Conservation (phyloP, 352 stramenopile species). For the Pythium catenulatum region DNA sequence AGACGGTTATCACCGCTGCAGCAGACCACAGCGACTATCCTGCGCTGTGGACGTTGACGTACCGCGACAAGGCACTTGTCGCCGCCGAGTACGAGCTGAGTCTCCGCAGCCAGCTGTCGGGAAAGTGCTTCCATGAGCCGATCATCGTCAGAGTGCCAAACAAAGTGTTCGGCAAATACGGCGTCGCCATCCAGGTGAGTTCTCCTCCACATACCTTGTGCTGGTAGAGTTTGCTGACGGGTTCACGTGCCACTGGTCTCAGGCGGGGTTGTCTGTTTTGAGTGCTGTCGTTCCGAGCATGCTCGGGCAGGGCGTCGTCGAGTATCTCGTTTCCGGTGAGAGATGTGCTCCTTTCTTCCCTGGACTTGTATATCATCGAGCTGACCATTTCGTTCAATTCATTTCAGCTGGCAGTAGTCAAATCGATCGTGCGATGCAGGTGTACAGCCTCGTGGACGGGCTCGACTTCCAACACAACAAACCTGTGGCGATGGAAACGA, state of each 20-base stretch:
- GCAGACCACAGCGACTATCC: conserved; percentile 26
- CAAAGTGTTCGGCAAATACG: conserved; percentile 19
- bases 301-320: not conserved
- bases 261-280: conserved; percentile 17
- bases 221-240: too few species aligned
- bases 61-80: not conserved
- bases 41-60: conserved; percentile 25
- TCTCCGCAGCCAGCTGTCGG: conserved; percentile 15
- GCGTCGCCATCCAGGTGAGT: conserved; percentile 31
- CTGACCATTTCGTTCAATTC: too few species aligned
- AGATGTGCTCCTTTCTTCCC: too few species aligned
- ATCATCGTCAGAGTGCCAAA: conserved; percentile 4
- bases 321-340: not conserved
- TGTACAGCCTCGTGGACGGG: not conserved
- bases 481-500: conserved; percentile 19
- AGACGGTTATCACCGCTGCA: not conserved
- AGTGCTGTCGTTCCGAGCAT: not conserved
- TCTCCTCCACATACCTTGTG: too few species aligned
- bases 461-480: not conserved
- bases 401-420: too few species aligned
- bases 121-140: conserved; percentile 27
- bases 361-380: too few species aligned
- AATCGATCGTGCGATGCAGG: not conserved
- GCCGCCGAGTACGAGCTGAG: not conserved
- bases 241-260: not conserved